Conservation (phyloP, 1,139 yeast genomes). For the Petasospora fabianii region DNA sequence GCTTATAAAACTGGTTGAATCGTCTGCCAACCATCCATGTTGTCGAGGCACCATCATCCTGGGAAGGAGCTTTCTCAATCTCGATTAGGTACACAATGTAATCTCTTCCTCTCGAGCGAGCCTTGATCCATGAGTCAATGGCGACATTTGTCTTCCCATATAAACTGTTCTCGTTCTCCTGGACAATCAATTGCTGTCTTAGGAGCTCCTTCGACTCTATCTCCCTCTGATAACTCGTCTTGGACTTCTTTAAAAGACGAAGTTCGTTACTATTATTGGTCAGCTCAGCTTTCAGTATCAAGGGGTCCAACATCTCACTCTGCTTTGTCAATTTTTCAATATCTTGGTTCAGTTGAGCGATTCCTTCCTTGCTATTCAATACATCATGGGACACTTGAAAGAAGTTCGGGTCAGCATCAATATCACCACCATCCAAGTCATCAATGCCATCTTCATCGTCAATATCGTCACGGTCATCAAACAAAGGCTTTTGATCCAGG, state of each 20-base stretch:
- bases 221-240: slow-evolving; percentile 62
- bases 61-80: slow-evolving; percentile 49
- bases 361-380: slow-evolving; percentile 63
- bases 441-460: slow-evolving; percentile 23
- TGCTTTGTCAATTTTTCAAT: slow-evolving; percentile 65
- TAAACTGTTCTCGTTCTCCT: slow-evolving; percentile 76
- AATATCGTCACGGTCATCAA: slow-evolving; percentile 25
- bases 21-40: slow-evolving; percentile 91
- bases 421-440: slow-evolving; percentile 12
- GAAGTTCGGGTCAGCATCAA: slow-evolving; percentile 21
- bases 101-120: slow-evolving; percentile 52
- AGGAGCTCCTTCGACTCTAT: slow-evolving; percentile 67
- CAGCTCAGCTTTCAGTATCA: slow-evolving; percentile 75
- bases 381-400: slow-evolving; percentile 20
- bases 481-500: slow-evolving; percentile 24
- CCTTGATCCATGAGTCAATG: slow-evolving; percentile 65
- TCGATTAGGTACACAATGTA: slow-evolving; percentile 73
- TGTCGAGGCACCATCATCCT: slow-evolving; percentile 43
- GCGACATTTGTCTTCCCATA: slow-evolving; percentile 64
- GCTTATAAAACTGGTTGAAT: slow-evolving; percentile 74
- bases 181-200: slow-evolving; percentile 77
- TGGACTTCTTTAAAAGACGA: slow-evolving; percentile 64
- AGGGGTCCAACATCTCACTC: slow-evolving; percentile 57
- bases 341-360: slow-evolving; percentile 50
- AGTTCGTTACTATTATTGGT: slow-evolving; percentile 72